Base-by-base conservation (phyloP, 2,329 filamentous ascomycete genomes). In the Pseudomassariella vexata region DNA sequence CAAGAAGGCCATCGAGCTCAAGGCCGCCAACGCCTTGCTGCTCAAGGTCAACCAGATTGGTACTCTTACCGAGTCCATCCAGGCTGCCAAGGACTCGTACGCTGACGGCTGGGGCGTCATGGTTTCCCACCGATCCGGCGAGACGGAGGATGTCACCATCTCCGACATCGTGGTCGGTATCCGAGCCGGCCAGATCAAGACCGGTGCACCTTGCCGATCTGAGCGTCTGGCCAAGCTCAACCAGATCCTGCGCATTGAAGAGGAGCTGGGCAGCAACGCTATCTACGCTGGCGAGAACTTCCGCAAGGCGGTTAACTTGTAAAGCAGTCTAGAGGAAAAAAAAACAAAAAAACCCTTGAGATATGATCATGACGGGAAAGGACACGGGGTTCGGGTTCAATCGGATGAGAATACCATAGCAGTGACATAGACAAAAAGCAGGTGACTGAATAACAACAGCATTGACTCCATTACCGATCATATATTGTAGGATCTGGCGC, bases 1-100 rank as follows among this genome's bases (percentile, higher is more conserved):
- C 79, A 95, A 96, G 86, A 94, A 94, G 79, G 92, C 92, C 57
- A 95, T 96, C 52, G 89, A 96, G 66, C 83, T 92, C 59, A 98
- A 98, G 85, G 86, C 92, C 55, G 92, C 89, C 81, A 96, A 98
- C 62, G 85, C 89, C 47, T 84, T 98, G 39, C 79, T 98, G 44
- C 86, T 98, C 62, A 98, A 98, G 84, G 89, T 98, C 68, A 98
- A 98, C 85, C 92, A 98, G 78, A 98, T 98, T 55, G 92, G 92
- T 70, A 95, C 92, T 50, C 81, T 98, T 57, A 94, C 87, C 52
- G 92, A 98, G 77, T 95, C 92, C 39, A 95, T 96, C 70, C 89
- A 96, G 75, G 92, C 92, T 35, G 90, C 92, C 64, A 95, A 96
- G 79, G 92, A 96, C 71, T 94, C 90, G 31, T 96, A 92, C 63